These are phyloP conservation scores for Naganishia vaughanmartiniae DNA, from an alignment of 768 basidiomycete species.

Conservation along the genomic window DNA sequence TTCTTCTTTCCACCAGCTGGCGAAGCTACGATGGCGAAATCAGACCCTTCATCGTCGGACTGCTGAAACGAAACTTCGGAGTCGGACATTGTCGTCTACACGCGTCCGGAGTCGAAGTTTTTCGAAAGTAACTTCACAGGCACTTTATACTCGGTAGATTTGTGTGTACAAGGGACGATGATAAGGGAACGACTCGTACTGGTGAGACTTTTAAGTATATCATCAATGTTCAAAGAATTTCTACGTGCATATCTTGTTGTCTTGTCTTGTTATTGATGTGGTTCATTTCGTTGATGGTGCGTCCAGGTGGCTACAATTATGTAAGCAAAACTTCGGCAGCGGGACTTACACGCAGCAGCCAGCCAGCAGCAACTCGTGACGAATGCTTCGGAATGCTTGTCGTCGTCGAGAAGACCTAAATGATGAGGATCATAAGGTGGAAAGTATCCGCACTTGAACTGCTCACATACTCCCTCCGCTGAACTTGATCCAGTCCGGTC, in stretches of 20 bases:
- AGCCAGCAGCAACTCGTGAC: slow-evolving; percentile 2
- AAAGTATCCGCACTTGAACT: too few relatives aligned
- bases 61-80: slow-evolving; percentile 21
- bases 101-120: not conserved
- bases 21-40: slow-evolving; percentile 23
- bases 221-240: slow-evolving; percentile 9
- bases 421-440: too few relatives aligned
- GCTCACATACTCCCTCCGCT: not conserved
- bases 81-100: slow-evolving; percentile 13
- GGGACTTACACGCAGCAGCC: slow-evolving; percentile 11
- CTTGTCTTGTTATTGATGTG: slow-evolving; percentile 13
- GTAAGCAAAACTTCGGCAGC: too few relatives aligned
- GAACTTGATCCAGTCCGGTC: not conserved
- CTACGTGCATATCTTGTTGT: not conserved
- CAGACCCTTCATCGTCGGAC: slow-evolving; percentile 25
- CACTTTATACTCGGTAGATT: not conserved
- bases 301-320: too few relatives aligned
- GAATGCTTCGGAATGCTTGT: too few relatives aligned
- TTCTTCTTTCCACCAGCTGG: slow-evolving; percentile 42
- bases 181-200: not conserved
- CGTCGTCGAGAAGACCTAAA: too few relatives aligned
- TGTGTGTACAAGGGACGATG: not conserved
- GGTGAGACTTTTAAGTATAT: not conserved
- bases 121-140: too few relatives aligned
- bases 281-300: too few relatives aligned